phyloP scores from a whole-genome alignment of 306 rosid genomes.

The Myrica gale region DNA sequence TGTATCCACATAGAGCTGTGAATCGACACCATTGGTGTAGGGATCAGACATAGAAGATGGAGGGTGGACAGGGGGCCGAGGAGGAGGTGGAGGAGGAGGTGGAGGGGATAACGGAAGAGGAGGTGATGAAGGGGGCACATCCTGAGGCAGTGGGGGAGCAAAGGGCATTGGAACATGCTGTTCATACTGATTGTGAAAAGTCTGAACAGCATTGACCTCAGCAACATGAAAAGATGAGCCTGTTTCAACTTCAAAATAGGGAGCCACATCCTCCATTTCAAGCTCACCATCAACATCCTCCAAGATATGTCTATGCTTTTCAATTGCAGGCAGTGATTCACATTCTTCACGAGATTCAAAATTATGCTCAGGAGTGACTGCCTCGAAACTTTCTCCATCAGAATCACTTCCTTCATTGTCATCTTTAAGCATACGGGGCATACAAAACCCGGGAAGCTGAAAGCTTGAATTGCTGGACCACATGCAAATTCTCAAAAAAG shows the following conservation, averaged over 20 bases:
- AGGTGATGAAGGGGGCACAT: slow-evolving; percentile 59
- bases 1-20: slow-evolving; percentile 46
- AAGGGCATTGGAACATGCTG: slow-evolving; percentile 37
- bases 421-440: slow-evolving; percentile 82
- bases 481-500: slow-evolving; percentile 26
- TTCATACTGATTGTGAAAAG: slow-evolving; percentile 40
- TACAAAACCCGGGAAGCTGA: slow-evolving; percentile 91
- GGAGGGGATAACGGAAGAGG: slow-evolving; percentile 78
- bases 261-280: slow-evolving; percentile 99
- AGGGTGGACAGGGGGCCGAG: slow-evolving; percentile 45
- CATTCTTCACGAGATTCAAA: slow-evolving; percentile 47
- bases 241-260: slow-evolving; percentile 62
- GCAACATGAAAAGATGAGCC: slow-evolving; percentile 41
- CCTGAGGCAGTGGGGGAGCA: slow-evolving; percentile 56
- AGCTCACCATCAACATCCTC: slow-evolving; percentile 99
- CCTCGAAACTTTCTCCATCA: slow-evolving; percentile 88
- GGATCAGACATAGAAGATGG: slow-evolving; percentile 50
- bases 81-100: slow-evolving; percentile 75
- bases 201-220: slow-evolving; percentile 35
- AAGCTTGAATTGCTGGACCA: slow-evolving; percentile 84
- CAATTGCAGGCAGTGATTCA: slow-evolving; percentile 41
- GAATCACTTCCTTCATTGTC: slow-evolving; percentile 93
- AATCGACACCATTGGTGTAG: slow-evolving; percentile 43
- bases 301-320: slow-evolving; percentile 81
- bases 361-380: slow-evolving; percentile 88